phyloP scores from a whole-genome alignment of 2,329 filamentous ascomycete genomes.

The Alternaria sp. region DNA sequence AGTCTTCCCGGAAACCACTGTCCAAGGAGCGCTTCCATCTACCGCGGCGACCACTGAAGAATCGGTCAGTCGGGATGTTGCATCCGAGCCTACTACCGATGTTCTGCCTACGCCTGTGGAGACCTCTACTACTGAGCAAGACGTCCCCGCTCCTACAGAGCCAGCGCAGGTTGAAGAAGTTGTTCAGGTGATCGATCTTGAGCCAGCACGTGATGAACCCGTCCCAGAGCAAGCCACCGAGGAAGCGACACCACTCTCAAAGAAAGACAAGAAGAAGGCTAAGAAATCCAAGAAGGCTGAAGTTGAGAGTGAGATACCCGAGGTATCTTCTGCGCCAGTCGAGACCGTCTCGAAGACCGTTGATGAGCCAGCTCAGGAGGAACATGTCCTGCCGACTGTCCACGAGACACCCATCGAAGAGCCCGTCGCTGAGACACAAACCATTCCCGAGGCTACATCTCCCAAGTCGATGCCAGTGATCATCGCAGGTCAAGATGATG shows the following conservation, averaged over 20 bases:
- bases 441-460: background rate
- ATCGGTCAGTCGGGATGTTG: background rate
- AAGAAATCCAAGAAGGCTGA: slow-evolving; percentile 28
- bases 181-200: background rate
- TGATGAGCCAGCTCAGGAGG: background rate
- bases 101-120: background rate
- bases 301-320: slow-evolving; percentile 9
- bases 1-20: slow-evolving; percentile 2
- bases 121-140: background rate
- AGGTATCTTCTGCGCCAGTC: background rate
- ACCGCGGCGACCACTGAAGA: background rate
- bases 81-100: background rate
- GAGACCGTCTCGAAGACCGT: slow-evolving; percentile 5
- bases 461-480: slow-evolving; percentile 7
- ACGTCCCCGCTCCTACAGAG: background rate
- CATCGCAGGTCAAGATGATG: background rate
- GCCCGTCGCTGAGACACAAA: background rate
- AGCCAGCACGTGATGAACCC: background rate
- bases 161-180: background rate
- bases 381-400: background rate
- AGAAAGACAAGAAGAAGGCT: slow-evolving; percentile 36
- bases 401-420: slow-evolving; percentile 1
- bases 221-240: background rate
- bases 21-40: background rate
- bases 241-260: slow-evolving; percentile 16